Percentiles rank a stretch among this genome's conserved stretches.
These are phyloP conservation scores for Neurospora terricola DNA, from an alignment of 495 filamentous ascomycete genomes.

Conservation along the genomic window DNA sequence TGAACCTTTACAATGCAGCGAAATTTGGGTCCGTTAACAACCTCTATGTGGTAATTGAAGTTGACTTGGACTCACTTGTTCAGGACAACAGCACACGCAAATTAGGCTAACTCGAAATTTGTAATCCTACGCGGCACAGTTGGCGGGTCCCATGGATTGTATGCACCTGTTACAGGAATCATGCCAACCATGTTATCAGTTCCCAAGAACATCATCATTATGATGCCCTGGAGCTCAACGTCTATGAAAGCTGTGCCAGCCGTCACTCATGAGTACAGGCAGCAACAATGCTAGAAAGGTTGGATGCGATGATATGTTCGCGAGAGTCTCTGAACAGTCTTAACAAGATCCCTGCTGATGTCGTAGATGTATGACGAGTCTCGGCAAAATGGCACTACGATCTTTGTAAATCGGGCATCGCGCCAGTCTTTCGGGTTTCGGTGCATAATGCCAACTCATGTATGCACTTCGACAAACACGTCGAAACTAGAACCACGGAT, in stretches of 20 bases:
- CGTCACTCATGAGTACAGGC: neutral
- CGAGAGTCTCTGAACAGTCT: neutral
- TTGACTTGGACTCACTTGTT: neutral
- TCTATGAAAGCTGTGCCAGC: neutral
- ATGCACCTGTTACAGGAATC: neutral
- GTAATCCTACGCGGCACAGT: neutral
- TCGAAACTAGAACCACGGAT: neutral
- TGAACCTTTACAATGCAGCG: neutral
- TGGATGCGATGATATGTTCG: neutral
- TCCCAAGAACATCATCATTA: neutral
- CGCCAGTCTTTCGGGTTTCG: neutral
- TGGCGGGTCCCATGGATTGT: neutral
- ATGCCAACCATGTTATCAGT: neutral
- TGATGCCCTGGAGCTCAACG: neutral
- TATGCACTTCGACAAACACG: neutral
- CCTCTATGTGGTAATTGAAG: neutral
- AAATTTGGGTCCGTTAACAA: neutral
- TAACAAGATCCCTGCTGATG: neutral
- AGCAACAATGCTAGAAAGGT: neutral
- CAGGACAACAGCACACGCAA: neutral
- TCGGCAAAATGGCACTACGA: neutral
- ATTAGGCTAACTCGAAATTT: neutral
- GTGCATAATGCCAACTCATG: neutral
- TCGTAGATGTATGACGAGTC: neutral
- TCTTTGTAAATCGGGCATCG: neutral